Evolutionary conservation across 176 grass and related monocot genomes (phyloP), one percentile per base, ranked within the genome.

Genomic region (Oryza brachyantha): DNA sequence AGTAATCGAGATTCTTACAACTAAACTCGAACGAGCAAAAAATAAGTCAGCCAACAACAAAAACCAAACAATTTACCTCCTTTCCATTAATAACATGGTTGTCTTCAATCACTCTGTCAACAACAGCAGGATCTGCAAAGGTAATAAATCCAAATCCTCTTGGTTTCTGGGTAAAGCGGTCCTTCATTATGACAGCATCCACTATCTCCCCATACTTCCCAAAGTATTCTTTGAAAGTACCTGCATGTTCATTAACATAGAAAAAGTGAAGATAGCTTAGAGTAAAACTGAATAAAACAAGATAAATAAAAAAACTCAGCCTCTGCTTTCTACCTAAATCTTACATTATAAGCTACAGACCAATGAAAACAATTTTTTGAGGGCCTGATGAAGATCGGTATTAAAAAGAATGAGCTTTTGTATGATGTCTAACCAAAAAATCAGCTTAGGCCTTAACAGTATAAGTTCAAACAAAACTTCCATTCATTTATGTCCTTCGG

Each of bases 141-240:
- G 93, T 97, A 83, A 97, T 88, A 86, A 97, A 97, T 27, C 93
- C 93, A 89, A 97, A 97, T 61, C 93, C 93, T 84, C 93, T 90
- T 14, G 93, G 93, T 70, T 88, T 97, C 42, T 90, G 79, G 24
- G 90, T 97, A 61, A 74, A 74, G 41, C 93, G 82, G 29, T 97
- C 93, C 85, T 97, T 97, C 90, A 97, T 97, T 93, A 97, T 97
- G 27, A 97, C 93, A 19, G 88, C 80, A 93, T 97, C 93, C 38
- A 84, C 74, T 74, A 97, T 93, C 29, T 58, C 78, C 12, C 93
- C 93, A 36, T 97, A 97, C 40, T 90, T 88, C 21, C 86, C 90
- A 64, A 97, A 97, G 84, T 97, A 85, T 26, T 83, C 88, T 81
- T 83, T 90, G 79, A 93, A 97, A 43, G 83, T 82, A 68, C 70